A percentile compares a stretch with the other conserved stretches of the same genome.
Evolutionary conservation across 176 grass and related monocot species (phyloP).

Genomic region (Guadua angustifolia): DNA sequence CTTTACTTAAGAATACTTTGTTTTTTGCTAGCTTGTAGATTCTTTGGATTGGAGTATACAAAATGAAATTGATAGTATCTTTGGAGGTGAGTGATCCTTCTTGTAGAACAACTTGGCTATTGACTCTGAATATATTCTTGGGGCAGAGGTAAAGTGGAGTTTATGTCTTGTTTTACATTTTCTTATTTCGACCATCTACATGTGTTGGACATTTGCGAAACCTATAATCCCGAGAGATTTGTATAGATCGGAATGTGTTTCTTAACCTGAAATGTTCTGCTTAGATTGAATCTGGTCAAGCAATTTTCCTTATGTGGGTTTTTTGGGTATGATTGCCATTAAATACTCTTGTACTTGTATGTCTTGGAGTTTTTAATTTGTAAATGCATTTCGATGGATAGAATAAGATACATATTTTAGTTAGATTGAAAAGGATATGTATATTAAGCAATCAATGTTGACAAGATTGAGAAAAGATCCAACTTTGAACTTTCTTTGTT

Average conservation of each 20-base stretch:
- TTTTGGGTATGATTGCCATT: slow-evolving; percentile 13
- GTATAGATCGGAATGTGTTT: slow-evolving; percentile 53
- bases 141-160: background rate
- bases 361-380: background rate
- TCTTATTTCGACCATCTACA: slow-evolving; percentile 30
- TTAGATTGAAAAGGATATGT: slow-evolving; percentile 4
- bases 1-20: slow-evolving; percentile 24
- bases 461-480: background rate
- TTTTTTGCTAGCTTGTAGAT: slow-evolving; percentile 71
- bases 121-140: background rate
- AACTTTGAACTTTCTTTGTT: slow-evolving; percentile 12
- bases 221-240: slow-evolving; percentile 67
- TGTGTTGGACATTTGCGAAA: slow-evolving; percentile 59
- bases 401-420: background rate
- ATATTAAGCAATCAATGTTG: background rate
- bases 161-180: slow-evolving; percentile 16
- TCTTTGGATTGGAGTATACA: slow-evolving; percentile 93
- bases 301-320: background rate
- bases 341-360: background rate
- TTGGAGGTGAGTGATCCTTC: slow-evolving; percentile 61
- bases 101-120: slow-evolving; percentile 24
- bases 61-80: slow-evolving; percentile 79
- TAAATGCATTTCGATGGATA: slow-evolving; percentile 10
- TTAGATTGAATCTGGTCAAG: slow-evolving; percentile 5
- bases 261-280: slow-evolving; percentile 2